phyloP scores from a whole-genome alignment of 805 yeast genomes.

The Ogataea philodendri region DNA sequence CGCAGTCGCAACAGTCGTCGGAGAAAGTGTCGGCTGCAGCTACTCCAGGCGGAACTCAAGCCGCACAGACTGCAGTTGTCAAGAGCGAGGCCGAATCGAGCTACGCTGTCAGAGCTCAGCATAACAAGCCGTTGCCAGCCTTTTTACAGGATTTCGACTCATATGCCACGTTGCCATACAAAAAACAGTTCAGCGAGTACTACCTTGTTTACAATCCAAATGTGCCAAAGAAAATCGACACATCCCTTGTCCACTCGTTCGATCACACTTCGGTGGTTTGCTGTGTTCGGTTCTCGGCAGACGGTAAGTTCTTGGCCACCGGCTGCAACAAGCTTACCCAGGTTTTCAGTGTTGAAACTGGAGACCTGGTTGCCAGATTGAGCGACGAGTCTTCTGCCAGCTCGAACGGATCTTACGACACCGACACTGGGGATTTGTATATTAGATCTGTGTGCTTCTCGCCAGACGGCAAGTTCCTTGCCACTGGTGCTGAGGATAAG shows the following conservation, averaged over 20 bases:
- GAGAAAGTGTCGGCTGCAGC: slow-evolving; percentile 28
- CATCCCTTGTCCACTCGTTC: slow-evolving; percentile 83
- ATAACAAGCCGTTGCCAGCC: slow-evolving; percentile 77
- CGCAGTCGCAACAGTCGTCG: slow-evolving; percentile 25
- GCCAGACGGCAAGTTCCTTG: slow-evolving; percentile 89
- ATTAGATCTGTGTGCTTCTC: slow-evolving; percentile 95
- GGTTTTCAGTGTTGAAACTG: slow-evolving; percentile 88
- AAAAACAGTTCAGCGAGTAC: slow-evolving; percentile 81
- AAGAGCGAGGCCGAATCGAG: slow-evolving; percentile 35
- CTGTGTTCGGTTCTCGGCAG: slow-evolving; percentile 89
- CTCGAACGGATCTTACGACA: slow-evolving; percentile 46
- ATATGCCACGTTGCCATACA: slow-evolving; percentile 68
- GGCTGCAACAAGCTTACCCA: slow-evolving; percentile 97
- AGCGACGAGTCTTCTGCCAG: slow-evolving; percentile 69
- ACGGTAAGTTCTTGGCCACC: slow-evolving; percentile 90
- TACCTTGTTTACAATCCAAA: slow-evolving; percentile 90
- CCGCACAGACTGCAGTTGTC: slow-evolving; percentile 16
- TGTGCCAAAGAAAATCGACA: slow-evolving; percentile 71
- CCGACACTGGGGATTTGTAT: slow-evolving; percentile 78
- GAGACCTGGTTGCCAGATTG: slow-evolving; percentile 81
- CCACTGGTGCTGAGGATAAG: slow-evolving; percentile 91
- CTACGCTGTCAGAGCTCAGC: slow-evolving; percentile 44
- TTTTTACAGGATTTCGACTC: slow-evolving; percentile 79
- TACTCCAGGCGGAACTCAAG: slow-evolving; percentile 31
- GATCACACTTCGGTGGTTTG: slow-evolving; percentile 95